Conservation (phyloP, 495 filamentous ascomycete species). For the Melanomma pulvis-pyrius region DNA sequence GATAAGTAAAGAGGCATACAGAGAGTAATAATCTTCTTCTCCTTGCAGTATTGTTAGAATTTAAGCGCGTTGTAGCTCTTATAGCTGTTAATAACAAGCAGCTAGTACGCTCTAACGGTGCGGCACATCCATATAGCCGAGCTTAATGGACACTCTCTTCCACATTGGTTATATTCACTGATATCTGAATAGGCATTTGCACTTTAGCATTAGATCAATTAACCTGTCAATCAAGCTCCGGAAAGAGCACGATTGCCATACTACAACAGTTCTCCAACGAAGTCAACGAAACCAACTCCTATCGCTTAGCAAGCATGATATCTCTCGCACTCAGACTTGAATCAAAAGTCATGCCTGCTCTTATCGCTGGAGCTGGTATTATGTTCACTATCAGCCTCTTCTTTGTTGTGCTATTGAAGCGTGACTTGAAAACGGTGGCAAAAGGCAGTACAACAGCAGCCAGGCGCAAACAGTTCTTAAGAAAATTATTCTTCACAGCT, state of each 20-base stretch:
- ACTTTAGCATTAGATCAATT: background rate
- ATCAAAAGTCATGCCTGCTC: background rate
- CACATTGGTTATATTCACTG: background rate
- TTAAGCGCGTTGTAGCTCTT: too few relatives aligned
- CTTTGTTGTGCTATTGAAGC: background rate
- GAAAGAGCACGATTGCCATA: background rate
- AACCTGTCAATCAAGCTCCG: background rate
- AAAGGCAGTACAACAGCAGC: background rate
- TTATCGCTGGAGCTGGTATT: conserved; percentile 3
- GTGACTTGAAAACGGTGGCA: background rate
- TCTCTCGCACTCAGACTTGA: background rate
- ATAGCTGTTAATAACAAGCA: too few relatives aligned
- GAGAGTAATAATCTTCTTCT: too few relatives aligned
- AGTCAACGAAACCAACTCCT: background rate
- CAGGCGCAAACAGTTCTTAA: background rate
- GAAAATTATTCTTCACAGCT: background rate
- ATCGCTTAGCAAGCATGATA: conserved; percentile 2
- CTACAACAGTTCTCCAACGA: background rate
- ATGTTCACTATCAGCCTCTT: background rate
- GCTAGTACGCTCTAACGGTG: too few relatives aligned
- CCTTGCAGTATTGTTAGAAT: too few relatives aligned
- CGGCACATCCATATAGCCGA: too few relatives aligned
- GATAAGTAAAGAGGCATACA: too few relatives aligned
- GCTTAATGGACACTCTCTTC: background rate
- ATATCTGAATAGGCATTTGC: background rate